Conservation (phyloP, 441 rosid genomes). For the Gossypium gossypioides region DNA sequence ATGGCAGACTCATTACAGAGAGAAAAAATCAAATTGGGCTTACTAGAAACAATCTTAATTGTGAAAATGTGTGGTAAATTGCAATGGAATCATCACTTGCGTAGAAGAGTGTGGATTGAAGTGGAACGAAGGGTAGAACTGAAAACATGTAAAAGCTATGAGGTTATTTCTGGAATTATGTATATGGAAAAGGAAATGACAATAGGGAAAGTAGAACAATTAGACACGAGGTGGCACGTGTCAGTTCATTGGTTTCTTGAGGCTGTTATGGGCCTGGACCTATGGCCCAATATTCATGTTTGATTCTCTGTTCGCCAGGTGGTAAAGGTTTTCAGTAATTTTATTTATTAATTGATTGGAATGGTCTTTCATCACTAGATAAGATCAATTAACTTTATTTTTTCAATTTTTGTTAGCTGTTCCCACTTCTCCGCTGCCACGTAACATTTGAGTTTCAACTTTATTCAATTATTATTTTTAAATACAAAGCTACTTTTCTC, state of each 20-base stretch:
- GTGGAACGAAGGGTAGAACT: neutral
- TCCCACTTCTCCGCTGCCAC: no score
- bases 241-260: neutral
- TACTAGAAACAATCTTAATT: neutral
- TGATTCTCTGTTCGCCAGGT: neutral
- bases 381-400: no score
- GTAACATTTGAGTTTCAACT: no score
- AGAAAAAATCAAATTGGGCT: slow-evolving; percentile 36
- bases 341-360: no score
- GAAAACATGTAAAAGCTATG: neutral
- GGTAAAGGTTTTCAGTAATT: no score
- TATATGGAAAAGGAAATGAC: neutral
- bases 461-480: no score
- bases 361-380: no score
- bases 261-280: neutral
- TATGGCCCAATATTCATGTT: neutral
- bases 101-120: neutral
- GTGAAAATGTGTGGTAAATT: neutral
- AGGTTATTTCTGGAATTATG: neutral
- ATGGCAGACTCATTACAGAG: slow-evolving; percentile 14
- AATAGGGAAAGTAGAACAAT: neutral
- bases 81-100: neutral
- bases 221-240: neutral
- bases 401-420: no score
- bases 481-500: no score